These are phyloP conservation scores for Kuraishia ogatae DNA, from an alignment of 805 yeast species.

Conservation along the genomic window DNA sequence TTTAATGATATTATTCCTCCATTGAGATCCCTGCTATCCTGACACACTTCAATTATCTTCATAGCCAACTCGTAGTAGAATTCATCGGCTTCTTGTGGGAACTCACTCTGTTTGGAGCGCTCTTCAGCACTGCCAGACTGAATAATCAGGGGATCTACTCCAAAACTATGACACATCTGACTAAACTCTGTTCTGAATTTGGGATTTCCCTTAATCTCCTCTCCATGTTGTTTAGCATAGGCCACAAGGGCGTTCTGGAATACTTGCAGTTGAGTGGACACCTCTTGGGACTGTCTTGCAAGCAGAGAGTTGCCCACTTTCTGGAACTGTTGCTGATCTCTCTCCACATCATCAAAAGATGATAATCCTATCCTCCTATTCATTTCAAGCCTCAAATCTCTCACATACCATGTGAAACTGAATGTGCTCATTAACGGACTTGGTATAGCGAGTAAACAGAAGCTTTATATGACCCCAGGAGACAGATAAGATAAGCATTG, in stretches of 20 bases:
- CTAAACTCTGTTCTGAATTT: conserved; percentile 66
- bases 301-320: conserved; percentile 42
- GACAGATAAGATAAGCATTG: background rate
- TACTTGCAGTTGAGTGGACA: conserved; percentile 62
- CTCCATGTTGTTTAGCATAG: conserved; percentile 65
- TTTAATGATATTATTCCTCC: conserved; percentile 74
- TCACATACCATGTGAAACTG: background rate
- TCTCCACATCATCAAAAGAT: conserved; percentile 15
- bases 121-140: conserved; percentile 17
- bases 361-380: conserved; percentile 17
- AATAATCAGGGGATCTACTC: conserved; percentile 70
- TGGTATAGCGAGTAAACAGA: too few species aligned
- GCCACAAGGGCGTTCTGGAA: conserved; percentile 72
- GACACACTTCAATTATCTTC: conserved; percentile 68
- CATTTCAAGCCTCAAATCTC: conserved; percentile 5
- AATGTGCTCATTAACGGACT: too few species aligned
- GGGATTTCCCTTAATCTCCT: conserved; percentile 54
- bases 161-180: conserved; percentile 68
- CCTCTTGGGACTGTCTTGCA: conserved; percentile 48
- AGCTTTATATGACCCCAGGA: too few species aligned
- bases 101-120: conserved; percentile 14
- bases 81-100: conserved; percentile 28
- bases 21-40: conserved; percentile 57
- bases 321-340: conserved; percentile 28
- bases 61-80: conserved; percentile 63